Percentiles rank a stretch among this genome's conserved stretches.
Conservation (phyloP, 2,329 filamentous ascomycete genomes). For the Davidsoniella neocaledoniae region DNA sequence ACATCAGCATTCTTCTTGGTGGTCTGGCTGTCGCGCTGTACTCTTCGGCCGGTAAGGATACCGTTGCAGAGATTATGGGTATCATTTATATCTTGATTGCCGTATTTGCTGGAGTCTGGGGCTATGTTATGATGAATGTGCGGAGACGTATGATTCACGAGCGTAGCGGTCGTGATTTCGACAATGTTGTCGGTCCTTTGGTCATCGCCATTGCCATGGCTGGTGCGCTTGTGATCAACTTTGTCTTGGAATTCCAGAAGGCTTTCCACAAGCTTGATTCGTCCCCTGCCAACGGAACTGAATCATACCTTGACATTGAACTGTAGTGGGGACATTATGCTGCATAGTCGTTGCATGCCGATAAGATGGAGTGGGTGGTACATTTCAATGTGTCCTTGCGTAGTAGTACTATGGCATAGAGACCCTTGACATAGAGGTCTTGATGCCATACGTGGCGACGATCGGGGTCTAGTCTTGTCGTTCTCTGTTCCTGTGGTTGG, state of each 20-base stretch:
- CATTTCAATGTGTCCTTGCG: too few relatives aligned
- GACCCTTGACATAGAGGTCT: not conserved
- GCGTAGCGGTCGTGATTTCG: conserved; percentile 82
- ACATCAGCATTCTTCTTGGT: conserved; percentile 77
- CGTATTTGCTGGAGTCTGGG: conserved; percentile 71
- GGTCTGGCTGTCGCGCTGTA: conserved; percentile 71
- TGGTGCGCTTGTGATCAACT: conserved; percentile 68
- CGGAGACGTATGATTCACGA: conserved; percentile 65
- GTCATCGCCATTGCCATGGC: conserved; percentile 68
- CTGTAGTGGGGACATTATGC: not conserved
- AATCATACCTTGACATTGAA: conserved; percentile 3
- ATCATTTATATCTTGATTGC: conserved; percentile 70
- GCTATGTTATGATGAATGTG: conserved; percentile 64
- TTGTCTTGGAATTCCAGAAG: conserved; percentile 56
- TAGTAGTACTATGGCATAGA: too few relatives aligned
- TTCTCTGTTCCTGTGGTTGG: not conserved
- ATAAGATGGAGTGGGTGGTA: not conserved
- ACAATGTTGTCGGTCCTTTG: conserved; percentile 71
- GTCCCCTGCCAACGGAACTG: conserved; percentile 2
- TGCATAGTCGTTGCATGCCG: not conserved
- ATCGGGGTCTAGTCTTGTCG: not conserved
- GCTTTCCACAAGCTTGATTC: conserved; percentile 5
- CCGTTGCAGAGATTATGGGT: conserved; percentile 63
- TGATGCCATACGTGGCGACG: too few relatives aligned
- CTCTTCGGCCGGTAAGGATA: conserved; percentile 68